A percentile compares a stretch with the other conserved stretches of the same genome.
Evolutionary conservation across 2,329 filamentous ascomycete species (phyloP).

Genomic region (Sporothrix euskadiensis): DNA sequence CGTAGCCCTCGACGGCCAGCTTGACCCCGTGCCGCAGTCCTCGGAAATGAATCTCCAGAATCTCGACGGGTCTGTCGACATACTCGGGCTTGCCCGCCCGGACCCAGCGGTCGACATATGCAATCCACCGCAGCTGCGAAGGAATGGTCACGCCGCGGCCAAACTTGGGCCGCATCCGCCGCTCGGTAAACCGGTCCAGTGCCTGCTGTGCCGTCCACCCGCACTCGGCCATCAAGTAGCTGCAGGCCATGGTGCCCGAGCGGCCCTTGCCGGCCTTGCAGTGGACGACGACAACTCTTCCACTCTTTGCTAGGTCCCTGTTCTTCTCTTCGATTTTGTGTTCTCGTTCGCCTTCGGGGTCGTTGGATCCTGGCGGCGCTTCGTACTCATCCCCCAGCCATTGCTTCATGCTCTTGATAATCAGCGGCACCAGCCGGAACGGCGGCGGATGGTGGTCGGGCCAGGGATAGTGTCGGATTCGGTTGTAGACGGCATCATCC

Average conservation of each 20-base stretch:
- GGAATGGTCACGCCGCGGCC: conserved; percentile 86
- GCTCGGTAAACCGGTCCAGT: conserved; percentile 65
- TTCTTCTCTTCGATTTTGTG: conserved; percentile 19
- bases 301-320: conserved; percentile 19
- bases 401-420: conserved; percentile 89
- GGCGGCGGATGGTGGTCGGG: conserved; percentile 97
- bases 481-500: conserved; percentile 80
- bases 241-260: conserved; percentile 83
- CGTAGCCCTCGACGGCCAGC: conserved; percentile 79
- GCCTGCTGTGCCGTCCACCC: conserved; percentile 58
- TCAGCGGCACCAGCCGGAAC: conserved; percentile 82
- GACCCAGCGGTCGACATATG: conserved; percentile 87
- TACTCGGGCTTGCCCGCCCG: conserved; percentile 59
- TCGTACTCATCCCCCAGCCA: conserved; percentile 62
- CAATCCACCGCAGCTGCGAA: conserved; percentile 83
- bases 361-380: conserved; percentile 33
- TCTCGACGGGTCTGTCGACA: conserved; percentile 77
- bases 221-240: conserved; percentile 87
- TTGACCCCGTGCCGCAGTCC: conserved; percentile 85
- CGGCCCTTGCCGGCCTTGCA: conserved; percentile 97
- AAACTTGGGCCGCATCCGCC: conserved; percentile 86
- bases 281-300: conserved; percentile 83
- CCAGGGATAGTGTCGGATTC: conserved; percentile 91
- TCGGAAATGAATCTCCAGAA: conserved; percentile 88
- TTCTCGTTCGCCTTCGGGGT: conserved; percentile 25